phyloP scores from a whole-genome alignment of 352 stramenopile genomes.

The Phytophthora kernoviae region DNA sequence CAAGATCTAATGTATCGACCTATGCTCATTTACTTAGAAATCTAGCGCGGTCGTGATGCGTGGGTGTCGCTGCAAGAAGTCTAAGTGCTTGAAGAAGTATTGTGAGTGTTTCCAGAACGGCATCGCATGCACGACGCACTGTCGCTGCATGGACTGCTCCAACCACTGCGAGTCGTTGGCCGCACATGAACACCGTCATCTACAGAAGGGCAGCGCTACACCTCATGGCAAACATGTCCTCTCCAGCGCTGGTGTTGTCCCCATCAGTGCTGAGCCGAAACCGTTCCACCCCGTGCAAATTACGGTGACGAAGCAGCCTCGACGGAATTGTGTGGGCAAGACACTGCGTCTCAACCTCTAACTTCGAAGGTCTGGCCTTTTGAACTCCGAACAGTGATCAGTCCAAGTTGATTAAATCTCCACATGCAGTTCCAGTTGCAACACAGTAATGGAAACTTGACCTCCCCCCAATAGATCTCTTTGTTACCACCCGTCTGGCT shows the following conservation, averaged over 20 bases:
- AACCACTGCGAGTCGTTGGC: conserved; percentile 69
- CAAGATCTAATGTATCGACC: conserved; percentile 7
- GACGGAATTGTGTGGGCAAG: conserved; percentile 64
- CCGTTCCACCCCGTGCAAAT: conserved; percentile 68
- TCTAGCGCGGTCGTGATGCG: conserved; percentile 74
- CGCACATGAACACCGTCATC: conserved; percentile 35
- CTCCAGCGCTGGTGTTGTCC: conserved; percentile 2
- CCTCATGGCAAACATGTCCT: conserved; percentile 9
- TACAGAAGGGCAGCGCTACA: conserved; percentile 28
- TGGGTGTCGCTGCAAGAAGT: conserved; percentile 97
- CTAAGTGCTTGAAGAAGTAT: conserved; percentile 98
- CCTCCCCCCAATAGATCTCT: neutral
- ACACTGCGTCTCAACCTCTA: conserved; percentile 57
- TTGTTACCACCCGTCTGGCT: too few relatives aligned
- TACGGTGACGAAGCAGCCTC: conserved; percentile 74
- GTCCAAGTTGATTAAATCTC: neutral
- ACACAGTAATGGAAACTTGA: neutral
- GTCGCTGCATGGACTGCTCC: conserved; percentile 95
- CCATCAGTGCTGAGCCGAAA: conserved; percentile 7
- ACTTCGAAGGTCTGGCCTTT: conserved; percentile 2
- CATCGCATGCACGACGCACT: conserved; percentile 90
- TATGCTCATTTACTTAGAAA: conserved; percentile 36
- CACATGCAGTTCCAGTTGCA: neutral
- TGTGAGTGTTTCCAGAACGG: conserved; percentile 98
- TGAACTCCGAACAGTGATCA: neutral